These are phyloP conservation scores for Xylaria castorea DNA, from an alignment of 495 filamentous ascomycete species.

Conservation along the genomic window DNA sequence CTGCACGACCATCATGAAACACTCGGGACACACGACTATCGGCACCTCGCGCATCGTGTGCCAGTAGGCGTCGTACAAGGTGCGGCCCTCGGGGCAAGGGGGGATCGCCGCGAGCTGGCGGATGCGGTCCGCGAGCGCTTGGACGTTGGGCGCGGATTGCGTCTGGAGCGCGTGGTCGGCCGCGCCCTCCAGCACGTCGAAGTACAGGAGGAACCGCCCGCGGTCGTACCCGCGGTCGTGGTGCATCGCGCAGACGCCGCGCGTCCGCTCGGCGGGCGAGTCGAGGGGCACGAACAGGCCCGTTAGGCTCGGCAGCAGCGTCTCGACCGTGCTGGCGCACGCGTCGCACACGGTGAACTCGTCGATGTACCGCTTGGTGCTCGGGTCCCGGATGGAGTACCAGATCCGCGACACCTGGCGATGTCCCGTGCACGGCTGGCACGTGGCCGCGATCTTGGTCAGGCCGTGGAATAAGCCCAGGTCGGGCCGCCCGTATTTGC, in stretches of 20 bases:
- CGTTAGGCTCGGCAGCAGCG: conserved; percentile 50
- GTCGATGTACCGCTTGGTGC: conserved; percentile 37
- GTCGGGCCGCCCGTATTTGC: conserved; percentile 47
- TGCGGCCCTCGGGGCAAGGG: conserved; percentile 45
- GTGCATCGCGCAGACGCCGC: conserved; percentile 52
- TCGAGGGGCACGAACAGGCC: conserved; percentile 49
- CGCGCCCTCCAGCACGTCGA: conserved; percentile 50
- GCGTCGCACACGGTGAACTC: conserved; percentile 50
- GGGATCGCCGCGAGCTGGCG: conserved; percentile 41
- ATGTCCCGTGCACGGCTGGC: conserved; percentile 44
- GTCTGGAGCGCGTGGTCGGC: conserved; percentile 45
- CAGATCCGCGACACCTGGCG: conserved; percentile 43
- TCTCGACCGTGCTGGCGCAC: conserved; percentile 51
- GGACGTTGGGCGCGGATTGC: conserved; percentile 43
- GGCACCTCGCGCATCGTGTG: conserved; percentile 47
- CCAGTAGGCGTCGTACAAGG: conserved; percentile 34
- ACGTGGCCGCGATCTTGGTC: conserved; percentile 43
- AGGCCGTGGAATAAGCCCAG: conserved; percentile 48
- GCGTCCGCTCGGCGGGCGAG: conserved; percentile 40
- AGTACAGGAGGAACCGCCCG: conserved; percentile 50
- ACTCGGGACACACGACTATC: conserved; percentile 55
- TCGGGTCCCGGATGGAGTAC: conserved; percentile 52
- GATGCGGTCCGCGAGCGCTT: conserved; percentile 46
- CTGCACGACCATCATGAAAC: conserved; percentile 72
- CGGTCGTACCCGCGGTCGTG: conserved; percentile 36